A percentile compares a stretch with the other conserved stretches of the same genome.
Conservation (phyloP, 805 yeast genomes). For the Lipomyces oligophaga region DNA sequence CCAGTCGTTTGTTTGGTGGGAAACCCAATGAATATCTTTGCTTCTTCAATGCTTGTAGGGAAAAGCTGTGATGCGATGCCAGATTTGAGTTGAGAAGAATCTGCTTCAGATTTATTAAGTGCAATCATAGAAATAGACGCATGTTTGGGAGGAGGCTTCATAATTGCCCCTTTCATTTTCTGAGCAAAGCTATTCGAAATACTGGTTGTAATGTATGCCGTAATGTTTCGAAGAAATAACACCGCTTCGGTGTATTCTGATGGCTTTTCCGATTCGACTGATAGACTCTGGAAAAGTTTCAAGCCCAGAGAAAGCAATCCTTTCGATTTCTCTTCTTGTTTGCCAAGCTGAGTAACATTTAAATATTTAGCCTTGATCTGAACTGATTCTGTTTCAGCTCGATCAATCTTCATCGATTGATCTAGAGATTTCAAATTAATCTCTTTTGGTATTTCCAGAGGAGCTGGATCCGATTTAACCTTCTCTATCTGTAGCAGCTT, state of each 20-base stretch:
- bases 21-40: slow-evolving; percentile 42
- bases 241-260: slow-evolving; percentile 34
- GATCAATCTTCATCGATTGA: slow-evolving; percentile 30
- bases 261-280: slow-evolving; percentile 34
- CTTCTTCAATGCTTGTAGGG: slow-evolving; percentile 38
- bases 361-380: slow-evolving; percentile 36
- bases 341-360: slow-evolving; percentile 38
- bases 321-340: slow-evolving; percentile 23
- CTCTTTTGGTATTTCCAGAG: slow-evolving; percentile 30
- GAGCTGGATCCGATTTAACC: slow-evolving; percentile 25
- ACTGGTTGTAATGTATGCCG: slow-evolving; percentile 35
- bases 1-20: slow-evolving; percentile 44
- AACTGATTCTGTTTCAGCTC: slow-evolving; percentile 31
- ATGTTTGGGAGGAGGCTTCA: slow-evolving; percentile 42
- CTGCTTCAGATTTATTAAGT: slow-evolving; percentile 33
- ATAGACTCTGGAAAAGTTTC: slow-evolving; percentile 21
- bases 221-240: slow-evolving; percentile 35
- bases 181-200: slow-evolving; percentile 35
- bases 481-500: slow-evolving; percentile 34
- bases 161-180: slow-evolving; percentile 38
- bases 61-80: slow-evolving; percentile 39
- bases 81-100: slow-evolving; percentile 34
- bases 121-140: slow-evolving; percentile 38
- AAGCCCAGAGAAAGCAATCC: slow-evolving; percentile 25
- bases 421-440: slow-evolving; percentile 32